Evolutionary conservation across 768 basidiomycete genomes (phyloP).

Genomic region (Chalciporus piperatus): DNA sequence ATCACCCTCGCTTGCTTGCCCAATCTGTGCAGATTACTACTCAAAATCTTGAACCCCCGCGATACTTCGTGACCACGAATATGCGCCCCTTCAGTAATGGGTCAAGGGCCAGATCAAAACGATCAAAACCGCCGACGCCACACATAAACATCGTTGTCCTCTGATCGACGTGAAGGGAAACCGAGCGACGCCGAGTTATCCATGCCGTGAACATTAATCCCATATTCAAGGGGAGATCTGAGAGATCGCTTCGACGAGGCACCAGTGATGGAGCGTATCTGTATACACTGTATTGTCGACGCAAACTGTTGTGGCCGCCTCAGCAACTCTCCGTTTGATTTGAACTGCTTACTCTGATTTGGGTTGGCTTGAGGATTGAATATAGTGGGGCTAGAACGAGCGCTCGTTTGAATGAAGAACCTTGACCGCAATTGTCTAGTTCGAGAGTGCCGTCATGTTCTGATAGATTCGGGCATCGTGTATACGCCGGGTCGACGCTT

Average conservation of each 20-base stretch:
- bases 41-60: too few relatives aligned
- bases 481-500: neutral
- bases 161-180: constrained; percentile 16
- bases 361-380: neutral
- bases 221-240: neutral
- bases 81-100: too few relatives aligned
- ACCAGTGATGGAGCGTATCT: neutral
- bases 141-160: constrained; percentile 7
- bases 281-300: neutral
- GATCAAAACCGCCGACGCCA: neutral
- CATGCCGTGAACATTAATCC: constrained; percentile 15
- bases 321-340: neutral
- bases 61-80: neutral
- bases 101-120: neutral
- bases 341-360: constrained; percentile 7
- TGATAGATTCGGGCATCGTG: neutral
- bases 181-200: constrained; percentile 22
- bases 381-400: neutral
- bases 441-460: neutral
- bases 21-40: neutral
- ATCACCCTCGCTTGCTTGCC: too few relatives aligned
- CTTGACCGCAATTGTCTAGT: too few relatives aligned
- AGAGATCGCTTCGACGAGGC: neutral
- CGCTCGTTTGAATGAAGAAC: neutral
- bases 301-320: neutral